Evolutionary conservation across 2,329 filamentous ascomycete genomes (phyloP), one percentile per base, ranked within the genome.

Genomic region (Calonectria leucothoes): DNA sequence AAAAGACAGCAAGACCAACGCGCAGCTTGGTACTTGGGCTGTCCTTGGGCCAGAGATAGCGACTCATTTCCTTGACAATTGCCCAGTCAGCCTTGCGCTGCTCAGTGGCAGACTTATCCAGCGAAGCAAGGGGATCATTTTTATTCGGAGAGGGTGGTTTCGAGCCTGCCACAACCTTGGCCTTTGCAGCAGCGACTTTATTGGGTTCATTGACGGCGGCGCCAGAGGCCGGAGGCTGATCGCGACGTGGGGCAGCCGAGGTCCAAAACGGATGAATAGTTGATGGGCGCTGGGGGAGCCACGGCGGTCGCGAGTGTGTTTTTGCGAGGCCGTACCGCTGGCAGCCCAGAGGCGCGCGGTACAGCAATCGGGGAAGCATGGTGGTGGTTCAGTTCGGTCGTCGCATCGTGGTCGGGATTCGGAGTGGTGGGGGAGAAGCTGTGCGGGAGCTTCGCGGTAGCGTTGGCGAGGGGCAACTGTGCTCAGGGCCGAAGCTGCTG

Each of bases 81-180:
- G 96, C 96, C 96, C 96, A 98, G 82, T 99, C 97, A 11, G 96
- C 96, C 86, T 96, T 97, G 79, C 97, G 92, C 89, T 99, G 97
- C 85, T 98, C 95, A 80, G 96, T 92, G 25, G 92, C 93, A 65
- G 91, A 92, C 78, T 86, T 86, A 25, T 86, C 84, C 35, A 78
- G 76, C 12, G 71, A 55, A 35, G 81, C 81, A 55, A 85, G 82
- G 59, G 83, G 82, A 63, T 85, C 83, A 74, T 76, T 77, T 15
- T 76, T 78, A 35, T 74, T 75, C 31, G 75, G 67, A 14, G 74
- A 52, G 39, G 75, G 78, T 11, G 78, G 78, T 15, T 77, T 75
- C 25, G 78, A 69, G 3, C 75, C 73, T 31, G 77, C 57, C 7
- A 75, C 69, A 25, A 75, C 74, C 14, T 74, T 76, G 1, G 79